Evolutionary conservation across 768 basidiomycete species (phyloP), one percentile per base, ranked within the genome.

Genomic region (Pulveroboletus sp.): DNA sequence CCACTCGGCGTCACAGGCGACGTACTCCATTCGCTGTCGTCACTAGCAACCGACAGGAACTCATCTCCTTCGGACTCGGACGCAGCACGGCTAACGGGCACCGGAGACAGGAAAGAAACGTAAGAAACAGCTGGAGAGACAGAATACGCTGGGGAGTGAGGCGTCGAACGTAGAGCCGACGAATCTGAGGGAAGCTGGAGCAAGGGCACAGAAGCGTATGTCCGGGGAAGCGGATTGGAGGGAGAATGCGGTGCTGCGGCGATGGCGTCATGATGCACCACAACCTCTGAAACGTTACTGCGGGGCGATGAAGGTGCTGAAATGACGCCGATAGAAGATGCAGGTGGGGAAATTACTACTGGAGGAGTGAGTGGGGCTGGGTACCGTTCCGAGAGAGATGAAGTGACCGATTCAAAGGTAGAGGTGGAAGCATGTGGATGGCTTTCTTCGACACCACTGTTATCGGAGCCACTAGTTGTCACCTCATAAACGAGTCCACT

Each of bases 381-480:
- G 44, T 67, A 67, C 13, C 66, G 61, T 36, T 67, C 63, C 7
- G 66, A 67, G 8, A 67, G 58, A 15, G 66, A 67, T 2, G 58
- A 57, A n/a, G 67, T 33, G 28, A 53, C 8, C 1, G 58, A 59
- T 14, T 0, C 51, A 27, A 51, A 43, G 35, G 41, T 26, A n/a
- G 60, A 24, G 0, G 35, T 18, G 13, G 50, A 45, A 15, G 41
- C 35, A 14, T 15, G 35, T 10, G 44, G 45, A 15, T 50, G 24
- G 14, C 36, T 14, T 15, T 52, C 52, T 17, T 47, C 43, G 18
- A 45, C 38, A 18, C 41, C 21, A 5, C 10, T 33, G 32, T 45
- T 46, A 14, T 57, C 55, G 6, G 44, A 45, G 9, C 3, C 31
- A 33, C 14, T 31, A 8, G 18, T 13, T 0, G 39, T 15, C 2